Conservation (phyloP, 352 stramenopile genomes). For the Vaucheria bursata region DNA sequence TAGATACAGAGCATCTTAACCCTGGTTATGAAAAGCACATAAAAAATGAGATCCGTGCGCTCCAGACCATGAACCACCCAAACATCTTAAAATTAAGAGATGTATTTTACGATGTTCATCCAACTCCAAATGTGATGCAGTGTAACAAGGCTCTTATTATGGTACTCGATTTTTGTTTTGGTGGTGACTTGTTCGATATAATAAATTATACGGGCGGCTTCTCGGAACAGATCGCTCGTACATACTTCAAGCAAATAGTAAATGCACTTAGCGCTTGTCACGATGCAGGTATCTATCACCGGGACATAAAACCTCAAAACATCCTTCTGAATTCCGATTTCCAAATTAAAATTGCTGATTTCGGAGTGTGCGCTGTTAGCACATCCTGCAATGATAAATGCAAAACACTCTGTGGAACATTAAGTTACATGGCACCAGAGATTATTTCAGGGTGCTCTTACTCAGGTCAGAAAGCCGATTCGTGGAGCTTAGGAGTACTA, state of each 20-base stretch:
- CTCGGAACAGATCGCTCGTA: constrained; percentile 65
- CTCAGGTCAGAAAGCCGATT: constrained; percentile 66
- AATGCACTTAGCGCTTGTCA: constrained; percentile 59
- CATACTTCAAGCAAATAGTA: constrained; percentile 73
- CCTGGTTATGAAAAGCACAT: constrained; percentile 2
- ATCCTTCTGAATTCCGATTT: constrained; percentile 22
- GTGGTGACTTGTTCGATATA: constrained; percentile 73
- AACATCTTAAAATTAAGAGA: constrained; percentile 28
- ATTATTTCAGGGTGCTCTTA: constrained; percentile 65
- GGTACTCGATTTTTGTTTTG: constrained; percentile 61
- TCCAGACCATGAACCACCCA: constrained; percentile 29
- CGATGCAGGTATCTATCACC: too few relatives aligned
- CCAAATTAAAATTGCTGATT: constrained; percentile 38
- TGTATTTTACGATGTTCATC: constrained; percentile 15
- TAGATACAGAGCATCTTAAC: neutral
- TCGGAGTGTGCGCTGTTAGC: constrained; percentile 6
- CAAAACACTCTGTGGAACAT: constrained; percentile 66
- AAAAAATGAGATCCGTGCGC: constrained; percentile 11
- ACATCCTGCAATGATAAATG: neutral
- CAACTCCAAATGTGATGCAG: neutral
- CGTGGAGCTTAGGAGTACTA: constrained; percentile 75
- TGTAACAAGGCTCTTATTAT: constrained; percentile 58
- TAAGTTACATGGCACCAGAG: constrained; percentile 78
- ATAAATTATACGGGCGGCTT: constrained; percentile 80
- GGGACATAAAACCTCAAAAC: too few relatives aligned